A percentile compares a stretch with the other conserved stretches of the same genome.
phyloP scores from a whole-genome alignment of 768 basidiomycete genomes.

The Suillus subaureus region DNA sequence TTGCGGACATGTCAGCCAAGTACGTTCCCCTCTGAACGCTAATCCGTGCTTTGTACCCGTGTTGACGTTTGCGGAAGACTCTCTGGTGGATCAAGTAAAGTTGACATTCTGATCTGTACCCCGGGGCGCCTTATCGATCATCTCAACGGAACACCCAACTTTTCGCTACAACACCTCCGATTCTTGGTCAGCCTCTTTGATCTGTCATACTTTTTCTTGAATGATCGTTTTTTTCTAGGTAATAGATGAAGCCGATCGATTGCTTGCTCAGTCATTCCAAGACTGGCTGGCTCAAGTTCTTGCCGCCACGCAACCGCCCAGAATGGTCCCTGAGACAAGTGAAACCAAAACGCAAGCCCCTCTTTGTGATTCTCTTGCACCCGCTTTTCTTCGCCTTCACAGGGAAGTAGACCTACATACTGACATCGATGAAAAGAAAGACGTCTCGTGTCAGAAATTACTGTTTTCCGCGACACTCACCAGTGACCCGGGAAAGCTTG shows the following conservation, averaged over 20 bases:
- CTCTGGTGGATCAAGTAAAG: conserved; percentile 84
- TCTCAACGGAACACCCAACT: conserved; percentile 82
- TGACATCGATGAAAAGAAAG: conserved; percentile 58
- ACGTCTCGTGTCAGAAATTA: conserved; percentile 86
- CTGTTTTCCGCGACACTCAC: conserved; percentile 97
- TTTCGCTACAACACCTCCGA: conserved; percentile 92
- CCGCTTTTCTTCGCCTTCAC: conserved; percentile 48
- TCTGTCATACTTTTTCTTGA: not conserved
- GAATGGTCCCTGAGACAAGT: conserved; percentile 7
- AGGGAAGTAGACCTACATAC: conserved; percentile 33
- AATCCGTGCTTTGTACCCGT: not conserved
- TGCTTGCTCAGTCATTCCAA: conserved; percentile 94
- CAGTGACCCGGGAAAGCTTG: conserved; percentile 90
- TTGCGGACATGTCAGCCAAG: conserved; percentile 59
- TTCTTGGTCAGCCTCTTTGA: conserved; percentile 68
- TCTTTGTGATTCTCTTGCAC: conserved; percentile 54
- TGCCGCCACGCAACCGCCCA: conserved; percentile 59
- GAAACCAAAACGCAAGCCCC: conserved; percentile 4
- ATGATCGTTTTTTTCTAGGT: conserved; percentile 52
- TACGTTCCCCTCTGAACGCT: conserved; percentile 32
- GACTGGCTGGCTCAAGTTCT: conserved; percentile 90
- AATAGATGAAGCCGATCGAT: conserved; percentile 97
- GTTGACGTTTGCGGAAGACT: conserved; percentile 44
- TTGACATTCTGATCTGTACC: conserved; percentile 94
- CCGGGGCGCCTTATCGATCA: conserved; percentile 97